Percentiles rank a stretch among this genome's conserved stretches.
Conservation (phyloP, 768 basidiomycete genomes). For the Jaapia argillacea region DNA sequence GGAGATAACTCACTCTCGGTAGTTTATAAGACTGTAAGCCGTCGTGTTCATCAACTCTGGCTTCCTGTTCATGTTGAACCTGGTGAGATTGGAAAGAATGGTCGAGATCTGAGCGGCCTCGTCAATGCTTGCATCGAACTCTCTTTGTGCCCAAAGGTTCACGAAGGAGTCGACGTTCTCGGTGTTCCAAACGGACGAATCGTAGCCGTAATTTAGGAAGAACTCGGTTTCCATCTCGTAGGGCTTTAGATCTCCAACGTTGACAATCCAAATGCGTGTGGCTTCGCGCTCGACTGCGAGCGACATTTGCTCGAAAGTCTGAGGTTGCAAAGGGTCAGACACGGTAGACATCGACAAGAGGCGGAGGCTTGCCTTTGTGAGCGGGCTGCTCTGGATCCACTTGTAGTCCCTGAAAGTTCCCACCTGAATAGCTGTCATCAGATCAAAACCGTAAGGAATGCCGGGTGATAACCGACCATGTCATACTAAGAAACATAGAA, state of each 20-base stretch:
- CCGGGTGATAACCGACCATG: too few relatives aligned
- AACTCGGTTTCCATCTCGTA: conserved; percentile 65
- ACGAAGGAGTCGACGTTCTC: conserved; percentile 46
- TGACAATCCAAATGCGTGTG: conserved; percentile 56
- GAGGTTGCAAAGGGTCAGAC: conserved; percentile 16
- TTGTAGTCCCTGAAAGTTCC: neutral
- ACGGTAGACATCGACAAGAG: neutral
- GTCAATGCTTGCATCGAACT: conserved; percentile 38
- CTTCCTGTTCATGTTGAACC: conserved; percentile 51
- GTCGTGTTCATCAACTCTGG: conserved; percentile 55
- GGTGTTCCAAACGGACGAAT: conserved; percentile 43
- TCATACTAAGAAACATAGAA: neutral
- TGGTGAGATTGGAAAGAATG: conserved; percentile 46
- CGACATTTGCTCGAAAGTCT: conserved; percentile 64
- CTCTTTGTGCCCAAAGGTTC: conserved; percentile 49
- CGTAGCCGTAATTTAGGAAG: conserved; percentile 55
- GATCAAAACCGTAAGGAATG: too few relatives aligned
- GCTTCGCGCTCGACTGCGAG: conserved; percentile 51
- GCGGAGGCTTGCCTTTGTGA: neutral
- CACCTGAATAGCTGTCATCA: conserved; percentile 60
- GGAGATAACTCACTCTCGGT: conserved; percentile 54
- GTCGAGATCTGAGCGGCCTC: conserved; percentile 34
- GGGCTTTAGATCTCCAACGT: conserved; percentile 70
- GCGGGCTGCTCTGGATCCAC: neutral
- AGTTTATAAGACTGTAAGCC: conserved; percentile 54